Conservation (phyloP, 495 filamentous ascomycete genomes). For the Aspergillus funiculosus region DNA sequence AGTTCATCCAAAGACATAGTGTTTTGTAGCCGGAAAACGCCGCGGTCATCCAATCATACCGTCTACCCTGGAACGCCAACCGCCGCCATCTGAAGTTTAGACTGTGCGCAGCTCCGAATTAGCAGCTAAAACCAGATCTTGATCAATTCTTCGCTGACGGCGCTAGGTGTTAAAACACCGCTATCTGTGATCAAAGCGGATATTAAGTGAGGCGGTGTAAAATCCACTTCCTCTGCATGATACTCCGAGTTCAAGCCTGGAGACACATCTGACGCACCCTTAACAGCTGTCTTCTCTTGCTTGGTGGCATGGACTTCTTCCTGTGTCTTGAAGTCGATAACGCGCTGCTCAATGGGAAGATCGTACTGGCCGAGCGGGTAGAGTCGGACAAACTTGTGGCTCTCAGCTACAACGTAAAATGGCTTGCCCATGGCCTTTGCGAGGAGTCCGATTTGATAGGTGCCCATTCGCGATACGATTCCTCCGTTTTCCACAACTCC, state of each 20-base stretch:
- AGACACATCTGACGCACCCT: not conserved
- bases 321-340: slow-evolving; percentile 61
- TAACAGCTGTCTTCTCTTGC: slow-evolving; percentile 16
- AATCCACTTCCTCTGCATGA: slow-evolving; percentile 65
- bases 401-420: slow-evolving; percentile 89
- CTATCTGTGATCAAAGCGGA: slow-evolving; percentile 73
- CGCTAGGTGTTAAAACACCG: slow-evolving; percentile 68
- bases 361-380: slow-evolving; percentile 76
- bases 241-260: slow-evolving; percentile 9
- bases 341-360: slow-evolving; percentile 66
- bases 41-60: not conserved
- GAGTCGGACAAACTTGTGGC: slow-evolving; percentile 86
- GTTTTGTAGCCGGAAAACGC: slow-evolving; percentile 6
- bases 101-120: not conserved
- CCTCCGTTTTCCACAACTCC: slow-evolving; percentile 92
- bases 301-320: slow-evolving; percentile 44
- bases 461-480: slow-evolving; percentile 83
- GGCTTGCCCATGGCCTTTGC: slow-evolving; percentile 72
- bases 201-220: slow-evolving; percentile 77
- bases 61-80: slow-evolving; percentile 8
- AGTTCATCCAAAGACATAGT: slow-evolving; percentile 2
- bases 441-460: slow-evolving; percentile 80
- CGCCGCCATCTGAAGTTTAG: slow-evolving; percentile 1
- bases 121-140: slow-evolving; percentile 64
- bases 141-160: slow-evolving; percentile 72